These are phyloP conservation scores for Cladobotryum protrusum DNA, from an alignment of 2,329 filamentous ascomycete species.

Conservation along the genomic window DNA sequence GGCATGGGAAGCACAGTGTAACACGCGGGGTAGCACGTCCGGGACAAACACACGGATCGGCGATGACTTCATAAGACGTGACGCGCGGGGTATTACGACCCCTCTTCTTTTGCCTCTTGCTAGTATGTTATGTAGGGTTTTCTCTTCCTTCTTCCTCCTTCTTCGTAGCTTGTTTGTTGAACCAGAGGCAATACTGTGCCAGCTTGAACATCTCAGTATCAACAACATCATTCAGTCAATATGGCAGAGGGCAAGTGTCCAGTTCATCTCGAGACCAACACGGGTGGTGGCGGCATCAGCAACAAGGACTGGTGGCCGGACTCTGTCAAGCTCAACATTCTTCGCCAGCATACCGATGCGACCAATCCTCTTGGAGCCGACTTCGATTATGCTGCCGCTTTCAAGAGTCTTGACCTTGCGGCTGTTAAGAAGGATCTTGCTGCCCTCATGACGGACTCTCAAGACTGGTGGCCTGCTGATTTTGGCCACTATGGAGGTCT, in stretches of 20 bases:
- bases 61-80: neutral
- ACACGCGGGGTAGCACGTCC: no score
- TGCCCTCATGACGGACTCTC: constrained; percentile 69
- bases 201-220: no score
- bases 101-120: neutral
- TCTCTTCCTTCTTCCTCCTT: neutral
- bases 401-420: constrained; percentile 52
- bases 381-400: constrained; percentile 67
- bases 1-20: no score
- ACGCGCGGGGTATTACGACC: neutral
- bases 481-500: constrained; percentile 76
- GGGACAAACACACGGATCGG: no score
- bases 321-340: constrained; percentile 60
- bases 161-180: neutral
- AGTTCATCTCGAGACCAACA: constrained; percentile 27
- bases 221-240: neutral
- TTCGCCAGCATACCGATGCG: constrained; percentile 61
- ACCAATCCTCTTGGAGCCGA: constrained; percentile 59
- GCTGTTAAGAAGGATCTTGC: constrained; percentile 67
- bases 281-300: constrained; percentile 57
- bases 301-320: constrained; percentile 73
- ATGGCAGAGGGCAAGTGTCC: constrained; percentile 30
- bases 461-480: constrained; percentile 78
- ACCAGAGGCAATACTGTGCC: neutral
- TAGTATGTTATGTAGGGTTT: no score